phyloP scores from a whole-genome alignment of 108 stramenopile genomes.

The Pelagomonas calceolata region DNA sequence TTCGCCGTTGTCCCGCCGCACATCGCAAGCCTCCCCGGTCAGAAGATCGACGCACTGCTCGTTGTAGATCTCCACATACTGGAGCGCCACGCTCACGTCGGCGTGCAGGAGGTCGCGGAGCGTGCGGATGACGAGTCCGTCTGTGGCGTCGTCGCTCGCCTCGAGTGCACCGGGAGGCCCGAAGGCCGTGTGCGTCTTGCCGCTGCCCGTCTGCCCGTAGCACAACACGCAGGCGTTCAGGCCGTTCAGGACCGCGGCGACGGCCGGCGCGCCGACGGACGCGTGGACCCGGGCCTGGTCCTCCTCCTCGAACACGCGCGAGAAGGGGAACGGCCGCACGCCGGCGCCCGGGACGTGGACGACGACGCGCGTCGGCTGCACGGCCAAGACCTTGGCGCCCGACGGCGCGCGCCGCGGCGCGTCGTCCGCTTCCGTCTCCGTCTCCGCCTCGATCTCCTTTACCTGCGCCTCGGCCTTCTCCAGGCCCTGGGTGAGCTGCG shows the following conservation, averaged over 20 bases:
- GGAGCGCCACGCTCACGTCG: neutral
- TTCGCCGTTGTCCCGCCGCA: slow-evolving; percentile 2
- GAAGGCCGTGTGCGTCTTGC: slow-evolving; percentile 18
- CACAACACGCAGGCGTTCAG: slow-evolving; percentile 17
- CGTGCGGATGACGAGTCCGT: neutral
- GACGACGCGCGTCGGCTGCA: neutral
- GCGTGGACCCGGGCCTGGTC: neutral
- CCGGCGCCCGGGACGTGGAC: neutral
- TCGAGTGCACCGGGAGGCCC: slow-evolving; percentile 5
- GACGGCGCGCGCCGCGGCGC: neutral
- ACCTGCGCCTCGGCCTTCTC: neutral
- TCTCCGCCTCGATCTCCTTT: neutral
- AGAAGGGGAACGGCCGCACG: neutral
- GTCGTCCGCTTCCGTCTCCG: neutral
- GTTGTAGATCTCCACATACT: slow-evolving; percentile 23
- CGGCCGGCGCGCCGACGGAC: neutral
- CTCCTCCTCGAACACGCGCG: neutral
- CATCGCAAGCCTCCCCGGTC: neutral
- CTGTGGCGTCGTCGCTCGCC: neutral
- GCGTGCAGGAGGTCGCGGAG: neutral
- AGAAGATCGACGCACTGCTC: slow-evolving; percentile 18
- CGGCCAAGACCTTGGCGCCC: neutral
- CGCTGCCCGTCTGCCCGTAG: slow-evolving; percentile 18
- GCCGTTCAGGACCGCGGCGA: neutral
- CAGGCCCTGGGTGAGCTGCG: neutral